phyloP scores from a whole-genome alignment of 345 rosid genomes.

The Toxicodendron radicans region DNA sequence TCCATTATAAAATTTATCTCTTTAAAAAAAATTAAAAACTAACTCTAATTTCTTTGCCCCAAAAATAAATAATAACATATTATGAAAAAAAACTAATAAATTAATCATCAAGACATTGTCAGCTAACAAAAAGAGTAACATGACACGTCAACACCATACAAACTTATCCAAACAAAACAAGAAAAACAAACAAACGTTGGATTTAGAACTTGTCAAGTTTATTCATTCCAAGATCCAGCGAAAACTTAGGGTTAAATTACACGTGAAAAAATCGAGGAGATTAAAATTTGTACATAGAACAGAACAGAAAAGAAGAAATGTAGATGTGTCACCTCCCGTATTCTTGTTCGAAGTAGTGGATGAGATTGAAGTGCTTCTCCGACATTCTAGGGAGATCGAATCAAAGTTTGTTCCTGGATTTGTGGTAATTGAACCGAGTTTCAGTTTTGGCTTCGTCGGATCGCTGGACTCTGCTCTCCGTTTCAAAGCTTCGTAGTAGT shows the following conservation, averaged over 20 bases:
- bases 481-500: neutral
- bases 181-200: neutral
- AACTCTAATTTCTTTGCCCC: neutral
- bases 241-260: constrained; percentile 29
- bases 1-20: neutral
- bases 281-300: neutral
- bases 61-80: neutral
- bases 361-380: constrained; percentile 45
- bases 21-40: neutral
- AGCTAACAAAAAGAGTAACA: neutral
- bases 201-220: constrained; percentile 38
- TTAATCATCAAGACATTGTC: neutral
- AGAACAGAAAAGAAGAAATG: neutral
- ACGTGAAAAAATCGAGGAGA: constrained; percentile 17
- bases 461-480: neutral
- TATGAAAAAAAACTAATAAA: neutral
- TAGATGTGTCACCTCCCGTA: constrained; percentile 35
- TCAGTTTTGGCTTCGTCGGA: neutral
- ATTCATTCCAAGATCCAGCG: constrained; percentile 28
- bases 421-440: neutral
- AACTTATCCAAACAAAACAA: constrained; percentile 11
- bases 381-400: constrained; percentile 33
- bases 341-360: constrained; percentile 42
- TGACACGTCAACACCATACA: constrained; percentile 4
- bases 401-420: constrained; percentile 14